These are phyloP conservation scores for Globisporangium mamillatum DNA, from an alignment of 352 stramenopile genomes.

Conservation along the genomic window DNA sequence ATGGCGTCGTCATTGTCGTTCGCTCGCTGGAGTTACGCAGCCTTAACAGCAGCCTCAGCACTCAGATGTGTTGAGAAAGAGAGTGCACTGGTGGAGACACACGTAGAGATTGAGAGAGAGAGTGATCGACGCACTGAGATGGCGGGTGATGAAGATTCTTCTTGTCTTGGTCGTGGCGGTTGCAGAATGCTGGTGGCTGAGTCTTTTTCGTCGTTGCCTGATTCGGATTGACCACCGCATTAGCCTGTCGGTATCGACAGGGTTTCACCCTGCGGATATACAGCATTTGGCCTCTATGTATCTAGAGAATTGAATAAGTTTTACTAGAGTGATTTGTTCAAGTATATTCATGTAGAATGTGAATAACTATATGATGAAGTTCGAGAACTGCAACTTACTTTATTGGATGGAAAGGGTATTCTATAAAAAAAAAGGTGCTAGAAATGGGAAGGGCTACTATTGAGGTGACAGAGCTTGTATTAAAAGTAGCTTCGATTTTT, in stretches of 20 bases:
- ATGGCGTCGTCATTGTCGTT: neutral
- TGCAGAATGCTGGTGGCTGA: neutral
- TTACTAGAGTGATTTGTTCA: neutral
- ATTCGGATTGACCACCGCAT: neutral
- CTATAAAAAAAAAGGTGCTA: neutral
- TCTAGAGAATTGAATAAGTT: neutral
- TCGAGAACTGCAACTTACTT: neutral
- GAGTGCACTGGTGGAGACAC: neutral
- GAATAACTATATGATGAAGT: neutral
- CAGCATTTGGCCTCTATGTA: neutral
- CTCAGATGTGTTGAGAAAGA: neutral
- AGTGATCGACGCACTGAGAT: neutral
- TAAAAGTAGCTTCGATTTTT: slow-evolving; percentile 2
- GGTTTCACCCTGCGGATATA: neutral
- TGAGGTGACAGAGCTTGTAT: neutral
- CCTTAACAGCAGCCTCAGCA: neutral
- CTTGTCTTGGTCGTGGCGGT: neutral
- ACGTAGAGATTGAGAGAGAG: neutral
- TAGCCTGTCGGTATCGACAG: neutral
- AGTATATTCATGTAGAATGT: neutral
- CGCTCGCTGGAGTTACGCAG: neutral
- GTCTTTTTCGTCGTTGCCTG: neutral
- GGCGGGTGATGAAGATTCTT: neutral
- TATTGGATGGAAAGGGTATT: neutral
- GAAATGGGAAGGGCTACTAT: neutral